phyloP scores from a whole-genome alignment of 1,284 basidiomycete genomes.

The Hypsizygus ulmarius region DNA sequence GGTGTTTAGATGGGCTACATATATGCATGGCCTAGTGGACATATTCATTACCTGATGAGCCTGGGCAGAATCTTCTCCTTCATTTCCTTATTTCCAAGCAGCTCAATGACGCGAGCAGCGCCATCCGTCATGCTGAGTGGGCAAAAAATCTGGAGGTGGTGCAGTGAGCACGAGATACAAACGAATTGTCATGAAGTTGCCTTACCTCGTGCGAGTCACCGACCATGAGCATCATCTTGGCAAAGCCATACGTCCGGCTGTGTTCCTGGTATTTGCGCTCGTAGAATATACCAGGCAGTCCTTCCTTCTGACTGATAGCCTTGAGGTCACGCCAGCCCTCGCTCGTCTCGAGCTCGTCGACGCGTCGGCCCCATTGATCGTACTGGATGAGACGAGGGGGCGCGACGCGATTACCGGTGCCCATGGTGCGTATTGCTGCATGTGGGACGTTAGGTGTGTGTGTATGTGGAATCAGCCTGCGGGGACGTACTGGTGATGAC shows the following conservation, averaged over 20 bases:
- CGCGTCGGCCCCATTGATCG: slow-evolving; percentile 63
- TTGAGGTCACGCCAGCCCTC: slow-evolving; percentile 74
- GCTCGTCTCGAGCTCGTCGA: slow-evolving; percentile 64
- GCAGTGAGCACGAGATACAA: slow-evolving; percentile 1
- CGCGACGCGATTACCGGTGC: slow-evolving; percentile 35
- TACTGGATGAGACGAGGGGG: slow-evolving; percentile 62
- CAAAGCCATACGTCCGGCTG: slow-evolving; percentile 60
- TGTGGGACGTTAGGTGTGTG: slow-evolving; percentile 7
- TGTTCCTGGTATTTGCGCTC: slow-evolving; percentile 56
- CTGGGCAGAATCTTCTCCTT: slow-evolving; percentile 55
- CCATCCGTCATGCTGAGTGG: slow-evolving; percentile 81
- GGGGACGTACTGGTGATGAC: slow-evolving; percentile 46
- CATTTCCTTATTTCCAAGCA: slow-evolving; percentile 59
- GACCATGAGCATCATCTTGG: slow-evolving; percentile 58
- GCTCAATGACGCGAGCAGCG: slow-evolving; percentile 66
- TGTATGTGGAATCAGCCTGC: neutral
- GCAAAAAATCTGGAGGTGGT: slow-evolving; percentile 52
- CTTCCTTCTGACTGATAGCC: slow-evolving; percentile 66
- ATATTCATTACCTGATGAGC: slow-evolving; percentile 50
- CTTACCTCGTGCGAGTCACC: slow-evolving; percentile 63
- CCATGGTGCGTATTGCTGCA: slow-evolving; percentile 53
- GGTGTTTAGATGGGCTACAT: neutral
- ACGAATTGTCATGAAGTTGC: slow-evolving; percentile 7
- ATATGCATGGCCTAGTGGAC: neutral
- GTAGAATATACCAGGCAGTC: slow-evolving; percentile 62